These are phyloP conservation scores for Nicotiana sylvestris DNA, from an alignment of 257 asterid species.

Conservation along the genomic window DNA sequence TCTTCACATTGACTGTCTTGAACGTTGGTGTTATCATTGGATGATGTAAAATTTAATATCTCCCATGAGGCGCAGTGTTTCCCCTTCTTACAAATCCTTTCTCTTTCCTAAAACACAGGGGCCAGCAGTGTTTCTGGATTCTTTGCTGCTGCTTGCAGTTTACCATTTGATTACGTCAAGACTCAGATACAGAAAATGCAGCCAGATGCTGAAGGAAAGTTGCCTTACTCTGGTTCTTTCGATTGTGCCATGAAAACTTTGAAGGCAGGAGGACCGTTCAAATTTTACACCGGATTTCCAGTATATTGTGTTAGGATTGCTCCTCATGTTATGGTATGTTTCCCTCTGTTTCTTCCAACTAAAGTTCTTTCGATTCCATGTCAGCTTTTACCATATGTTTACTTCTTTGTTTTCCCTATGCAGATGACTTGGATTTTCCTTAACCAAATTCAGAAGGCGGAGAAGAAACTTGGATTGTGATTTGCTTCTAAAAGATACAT, in stretches of 20 bases:
- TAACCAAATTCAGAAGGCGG: slow-evolving; percentile 71
- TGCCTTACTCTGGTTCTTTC: slow-evolving; percentile 77
- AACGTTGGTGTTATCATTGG: neutral
- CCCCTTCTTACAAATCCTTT: neutral
- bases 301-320: slow-evolving; percentile 93
- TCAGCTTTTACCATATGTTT: neutral
- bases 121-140: slow-evolving; percentile 91
- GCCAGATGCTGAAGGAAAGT: slow-evolving; percentile 81
- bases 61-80: neutral
- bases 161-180: slow-evolving; percentile 89
- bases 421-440: slow-evolving; percentile 99
- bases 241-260: slow-evolving; percentile 79
- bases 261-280: slow-evolving; percentile 76
- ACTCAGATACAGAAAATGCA: slow-evolving; percentile 98
- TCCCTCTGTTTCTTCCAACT: slow-evolving; percentile 17
- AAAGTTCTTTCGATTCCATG: neutral
- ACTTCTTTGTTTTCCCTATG: slow-evolving; percentile 3
- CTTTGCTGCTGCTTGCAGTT: slow-evolving; percentile 89
- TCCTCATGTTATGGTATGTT: slow-evolving; percentile 96
- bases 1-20: neutral
- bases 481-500: neutral
- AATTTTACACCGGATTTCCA: slow-evolving; percentile 91
- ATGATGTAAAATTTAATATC: neutral
- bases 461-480: slow-evolving; percentile 61
- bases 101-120: slow-evolving; percentile 29